Conservation (phyloP, 768 basidiomycete genomes). For the Termitomyces sp. region DNA sequence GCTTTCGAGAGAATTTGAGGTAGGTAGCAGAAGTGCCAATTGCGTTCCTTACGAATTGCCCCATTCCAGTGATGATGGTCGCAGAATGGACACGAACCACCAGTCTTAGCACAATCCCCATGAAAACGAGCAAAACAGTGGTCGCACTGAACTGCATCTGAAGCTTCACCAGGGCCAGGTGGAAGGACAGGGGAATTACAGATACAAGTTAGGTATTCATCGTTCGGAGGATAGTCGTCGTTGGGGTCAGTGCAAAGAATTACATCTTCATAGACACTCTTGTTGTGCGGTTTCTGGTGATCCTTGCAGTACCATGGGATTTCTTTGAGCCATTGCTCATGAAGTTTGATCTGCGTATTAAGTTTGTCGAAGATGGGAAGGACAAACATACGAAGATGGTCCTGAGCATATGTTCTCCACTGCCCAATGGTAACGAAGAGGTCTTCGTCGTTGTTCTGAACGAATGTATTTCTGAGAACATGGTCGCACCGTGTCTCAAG, state of each 20-base stretch:
- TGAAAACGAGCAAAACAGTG: slow-evolving; percentile 87
- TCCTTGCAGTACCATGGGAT: slow-evolving; percentile 77
- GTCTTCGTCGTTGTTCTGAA: slow-evolving; percentile 46
- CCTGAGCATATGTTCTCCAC: slow-evolving; percentile 68
- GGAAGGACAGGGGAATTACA: slow-evolving; percentile 73
- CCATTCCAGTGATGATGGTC: slow-evolving; percentile 92
- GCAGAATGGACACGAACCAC: slow-evolving; percentile 90
- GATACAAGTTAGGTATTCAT: slow-evolving; percentile 84
- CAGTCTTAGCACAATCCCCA: slow-evolving; percentile 77
- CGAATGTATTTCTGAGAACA: slow-evolving; percentile 59
- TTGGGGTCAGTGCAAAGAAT: slow-evolving; percentile 67
- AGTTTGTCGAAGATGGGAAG: slow-evolving; percentile 70
- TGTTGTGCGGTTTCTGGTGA: slow-evolving; percentile 59
- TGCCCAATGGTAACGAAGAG: slow-evolving; percentile 67
- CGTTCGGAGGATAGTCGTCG: slow-evolving; percentile 71
- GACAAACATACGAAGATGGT: slow-evolving; percentile 67
- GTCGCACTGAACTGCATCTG: slow-evolving; percentile 87
- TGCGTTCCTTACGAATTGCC: slow-evolving; percentile 73
- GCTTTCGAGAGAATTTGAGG: slow-evolving; percentile 64
- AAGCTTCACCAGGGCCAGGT: slow-evolving; percentile 65
- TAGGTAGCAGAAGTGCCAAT: slow-evolving; percentile 78
- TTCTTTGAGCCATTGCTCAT: slow-evolving; percentile 66
- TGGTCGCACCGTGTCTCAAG: slow-evolving; percentile 72
- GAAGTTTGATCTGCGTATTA: slow-evolving; percentile 57
- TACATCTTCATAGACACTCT: slow-evolving; percentile 67